Evolutionary conservation across 164 flowering plant species (phyloP), one percentile per base, ranked within the genome.

Genomic region (Buxus sempervirens): DNA sequence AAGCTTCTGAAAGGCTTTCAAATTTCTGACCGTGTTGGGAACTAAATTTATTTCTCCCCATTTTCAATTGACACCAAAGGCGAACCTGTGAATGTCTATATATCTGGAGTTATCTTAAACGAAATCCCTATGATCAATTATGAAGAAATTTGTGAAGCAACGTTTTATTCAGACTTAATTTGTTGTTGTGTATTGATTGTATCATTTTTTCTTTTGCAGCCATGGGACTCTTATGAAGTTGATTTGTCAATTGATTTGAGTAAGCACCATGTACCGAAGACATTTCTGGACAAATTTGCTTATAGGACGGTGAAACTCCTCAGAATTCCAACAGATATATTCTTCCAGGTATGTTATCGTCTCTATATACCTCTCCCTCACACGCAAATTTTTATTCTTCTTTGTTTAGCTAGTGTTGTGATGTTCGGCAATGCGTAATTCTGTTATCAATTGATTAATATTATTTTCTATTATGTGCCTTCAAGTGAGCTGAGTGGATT

Each of bases 211-310:
- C n/a, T 67, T 76, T 65, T 79, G 80, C 63, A 91, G 97, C 98
- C 98, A 16, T 94, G 94, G 96, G 97, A 94, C 7, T 70, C 97
- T 27, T 91, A 94, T 71, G 55, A 9, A 22, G 68, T 96, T 28
- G 85, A 94, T 76, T 9, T 86, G 70, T 82, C 96, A 1, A 86
- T 94, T 20, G 97, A 95, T 86, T 78, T 90, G 68, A 65, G 61
- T 1, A 92, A 95, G 82, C 98, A 92, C 77, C 97, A 92, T 74
- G 90, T 80, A 8, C 97, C 97, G 2, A 88, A 79, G 78, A 85
- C 83, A 5, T 84, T 95, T 68, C 23, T 76, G 27, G 97, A 95
- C 73, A 90, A 84, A 79, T 66, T 95, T 69, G 98, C 98, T 7
- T 92, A 68, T 78, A 72, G 89, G 76, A 89, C 96, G 0, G 97